Evolutionary conservation across 768 basidiomycete genomes (phyloP), one percentile per base, ranked within the genome.

Genomic region (Paxillus ammoniavirescens): DNA sequence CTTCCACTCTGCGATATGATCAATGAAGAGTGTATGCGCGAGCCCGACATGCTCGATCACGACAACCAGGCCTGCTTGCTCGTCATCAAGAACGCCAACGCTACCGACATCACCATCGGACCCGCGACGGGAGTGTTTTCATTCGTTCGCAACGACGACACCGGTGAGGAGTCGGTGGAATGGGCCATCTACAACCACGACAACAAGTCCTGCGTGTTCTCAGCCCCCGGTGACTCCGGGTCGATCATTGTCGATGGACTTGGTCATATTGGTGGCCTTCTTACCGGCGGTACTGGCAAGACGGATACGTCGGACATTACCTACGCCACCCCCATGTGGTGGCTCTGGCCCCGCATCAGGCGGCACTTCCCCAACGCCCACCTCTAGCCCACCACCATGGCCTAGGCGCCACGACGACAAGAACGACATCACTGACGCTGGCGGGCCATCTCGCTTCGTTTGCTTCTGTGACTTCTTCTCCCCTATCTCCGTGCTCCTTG

Each of bases 11-110:
- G n/a, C 4, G 73, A 59, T 51, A 57, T 54, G 42, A 59, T 75
- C 44, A 18, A 61, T 5, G 69, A 72, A 8, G 54, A 66, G 7
- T 54, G 65, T n/a, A 65, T 77, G 62, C 59, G 46, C 49, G 21
- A 54, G 13, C 69, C 74, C 5, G 52, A 41, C 33, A 57, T 56
- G 43, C 28, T 49, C 23, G 64, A 72, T 54, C 42, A 42, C 14
- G 40, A 68, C 36, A 45, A 47, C 33, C 63, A 71, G 28, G 2
- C 53, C 60, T 65, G 63, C 56, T n/a, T 76, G 8, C 49, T 70
- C 18, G 76, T 74, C 13, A 51, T 73, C 41, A 74, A 77, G 63
- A 51, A 54, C 50, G 73, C 76, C 40, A 57, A 26, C 28, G 50
- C 56, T 31, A 65, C 72, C 21, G 63, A 61, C 28, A 38, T 65